Conservation (phyloP, 108 stramenopile species). For the Skeletonema tropicum region DNA sequence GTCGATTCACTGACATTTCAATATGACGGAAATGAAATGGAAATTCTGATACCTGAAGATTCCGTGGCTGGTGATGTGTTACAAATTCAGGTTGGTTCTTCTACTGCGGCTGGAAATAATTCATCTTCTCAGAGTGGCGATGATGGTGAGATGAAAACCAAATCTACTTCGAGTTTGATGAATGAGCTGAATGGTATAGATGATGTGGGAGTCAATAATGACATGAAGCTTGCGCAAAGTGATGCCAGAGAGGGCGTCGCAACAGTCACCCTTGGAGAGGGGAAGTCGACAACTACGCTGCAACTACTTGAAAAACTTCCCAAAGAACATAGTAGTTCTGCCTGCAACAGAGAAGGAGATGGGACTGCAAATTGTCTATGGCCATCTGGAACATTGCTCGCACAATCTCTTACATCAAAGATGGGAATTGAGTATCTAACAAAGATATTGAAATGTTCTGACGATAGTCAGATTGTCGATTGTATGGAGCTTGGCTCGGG, state of each 20-base stretch:
- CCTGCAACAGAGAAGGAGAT: slow-evolving; percentile 26
- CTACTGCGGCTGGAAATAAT: not conserved
- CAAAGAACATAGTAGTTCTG: not conserved
- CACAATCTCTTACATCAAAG: slow-evolving; percentile 36
- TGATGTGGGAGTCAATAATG: not conserved
- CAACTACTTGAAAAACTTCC: slow-evolving; percentile 25
- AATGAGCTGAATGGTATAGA: slow-evolving; percentile 23
- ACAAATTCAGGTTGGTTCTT: slow-evolving; percentile 56
- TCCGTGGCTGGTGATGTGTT: slow-evolving; percentile 66
- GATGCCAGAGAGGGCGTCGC: slow-evolving; percentile 3
- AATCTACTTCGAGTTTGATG: slow-evolving; percentile 16
- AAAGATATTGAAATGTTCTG: slow-evolving; percentile 11
- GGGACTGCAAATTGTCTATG: slow-evolving; percentile 54
- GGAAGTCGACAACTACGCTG: slow-evolving; percentile 26
- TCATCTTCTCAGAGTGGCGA: not conserved
- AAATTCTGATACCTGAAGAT: slow-evolving; percentile 58
- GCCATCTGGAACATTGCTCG: slow-evolving; percentile 49
- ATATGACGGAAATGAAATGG: slow-evolving; percentile 55
- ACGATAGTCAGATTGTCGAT: not conserved
- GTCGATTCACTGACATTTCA: slow-evolving; percentile 65
- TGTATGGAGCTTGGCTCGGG: slow-evolving; percentile 82
- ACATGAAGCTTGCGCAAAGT: slow-evolving; percentile 2
- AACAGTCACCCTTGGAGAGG: slow-evolving; percentile 35
- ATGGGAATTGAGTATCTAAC: slow-evolving; percentile 19
- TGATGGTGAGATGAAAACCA: slow-evolving; percentile 2